A percentile compares a stretch with the other conserved stretches of the same genome.
Conservation (phyloP, 768 basidiomycete species). For the Kwoniella shandongensis region DNA sequence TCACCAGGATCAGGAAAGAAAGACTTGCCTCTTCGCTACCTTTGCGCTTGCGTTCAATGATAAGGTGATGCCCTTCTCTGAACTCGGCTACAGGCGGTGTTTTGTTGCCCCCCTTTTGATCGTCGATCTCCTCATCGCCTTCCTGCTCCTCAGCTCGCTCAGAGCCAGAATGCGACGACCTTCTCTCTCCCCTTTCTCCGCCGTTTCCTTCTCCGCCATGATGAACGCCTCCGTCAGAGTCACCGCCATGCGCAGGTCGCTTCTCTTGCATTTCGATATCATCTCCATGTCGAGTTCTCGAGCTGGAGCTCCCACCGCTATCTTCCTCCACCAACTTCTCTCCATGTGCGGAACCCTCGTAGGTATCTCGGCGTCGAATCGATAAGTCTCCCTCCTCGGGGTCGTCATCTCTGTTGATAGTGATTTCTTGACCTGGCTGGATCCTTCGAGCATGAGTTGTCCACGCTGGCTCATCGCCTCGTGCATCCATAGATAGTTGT, state of each 20-base stretch:
- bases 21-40: constrained; percentile 65
- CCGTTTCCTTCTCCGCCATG: constrained; percentile 17
- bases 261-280: constrained; percentile 35
- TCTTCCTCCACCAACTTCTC: constrained; percentile 28
- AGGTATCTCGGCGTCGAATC: constrained; percentile 35
- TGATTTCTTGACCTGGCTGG: constrained; percentile 69
- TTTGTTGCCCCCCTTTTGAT: constrained; percentile 33
- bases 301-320: constrained; percentile 45
- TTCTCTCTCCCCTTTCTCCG: constrained; percentile 23
- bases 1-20: too few relatives aligned
- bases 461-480: constrained; percentile 70
- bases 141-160: constrained; percentile 26
- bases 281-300: constrained; percentile 32
- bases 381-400: constrained; percentile 60
- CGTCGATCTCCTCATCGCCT: constrained; percentile 24
- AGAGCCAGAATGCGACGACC: constrained; percentile 21
- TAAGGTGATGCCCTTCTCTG: constrained; percentile 67
- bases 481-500: constrained; percentile 59
- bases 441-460: constrained; percentile 72
- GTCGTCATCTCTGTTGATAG: constrained; percentile 76
- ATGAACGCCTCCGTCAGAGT: neutral
- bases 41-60: constrained; percentile 64
- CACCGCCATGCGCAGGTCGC: neutral
- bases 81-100: constrained; percentile 60
- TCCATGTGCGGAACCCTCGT: constrained; percentile 4